These are phyloP conservation scores for Kwoniella newhampshirensis DNA, from an alignment of 768 basidiomycete species.

Conservation along the genomic window DNA sequence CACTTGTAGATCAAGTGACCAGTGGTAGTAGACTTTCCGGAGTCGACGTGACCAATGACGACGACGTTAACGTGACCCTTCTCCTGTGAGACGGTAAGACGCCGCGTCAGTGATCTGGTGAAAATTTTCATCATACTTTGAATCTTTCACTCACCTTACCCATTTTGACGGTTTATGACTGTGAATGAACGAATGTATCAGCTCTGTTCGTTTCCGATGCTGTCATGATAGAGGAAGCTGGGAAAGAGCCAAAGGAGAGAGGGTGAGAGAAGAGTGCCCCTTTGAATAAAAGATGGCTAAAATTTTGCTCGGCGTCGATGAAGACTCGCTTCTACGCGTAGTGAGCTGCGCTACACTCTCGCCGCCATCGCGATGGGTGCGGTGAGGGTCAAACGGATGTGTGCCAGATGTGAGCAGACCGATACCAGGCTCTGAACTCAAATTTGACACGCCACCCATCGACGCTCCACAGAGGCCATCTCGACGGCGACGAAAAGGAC, in stretches of 20 bases:
- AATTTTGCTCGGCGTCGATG: not conserved
- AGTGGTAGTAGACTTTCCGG: slow-evolving; percentile 99
- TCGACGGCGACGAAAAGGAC: no score
- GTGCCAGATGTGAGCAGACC: no score
- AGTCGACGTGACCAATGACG: slow-evolving; percentile 80
- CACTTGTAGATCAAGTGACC: slow-evolving; percentile 99
- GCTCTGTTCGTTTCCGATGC: not conserved
- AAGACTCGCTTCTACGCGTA: not conserved
- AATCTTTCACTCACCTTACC: slow-evolving; percentile 37
- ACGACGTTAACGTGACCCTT: slow-evolving; percentile 52
- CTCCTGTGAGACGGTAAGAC: slow-evolving; percentile 17
- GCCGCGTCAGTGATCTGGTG: slow-evolving; percentile 1
- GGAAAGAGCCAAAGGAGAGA: not conserved
- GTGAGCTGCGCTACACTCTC: no score
- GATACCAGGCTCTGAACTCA: no score
- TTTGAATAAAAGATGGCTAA: not conserved
- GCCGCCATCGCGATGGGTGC: no score
- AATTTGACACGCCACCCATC: no score
- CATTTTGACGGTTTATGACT: slow-evolving; percentile 37
- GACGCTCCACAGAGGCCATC: no score
- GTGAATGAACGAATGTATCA: not conserved
- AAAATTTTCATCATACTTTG: slow-evolving; percentile 11
- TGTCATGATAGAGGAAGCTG: not conserved
- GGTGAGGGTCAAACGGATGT: no score
- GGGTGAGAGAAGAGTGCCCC: not conserved